Base-by-base conservation (phyloP, 495 filamentous ascomycete genomes). In the Oleoguttula mirabilis region DNA sequence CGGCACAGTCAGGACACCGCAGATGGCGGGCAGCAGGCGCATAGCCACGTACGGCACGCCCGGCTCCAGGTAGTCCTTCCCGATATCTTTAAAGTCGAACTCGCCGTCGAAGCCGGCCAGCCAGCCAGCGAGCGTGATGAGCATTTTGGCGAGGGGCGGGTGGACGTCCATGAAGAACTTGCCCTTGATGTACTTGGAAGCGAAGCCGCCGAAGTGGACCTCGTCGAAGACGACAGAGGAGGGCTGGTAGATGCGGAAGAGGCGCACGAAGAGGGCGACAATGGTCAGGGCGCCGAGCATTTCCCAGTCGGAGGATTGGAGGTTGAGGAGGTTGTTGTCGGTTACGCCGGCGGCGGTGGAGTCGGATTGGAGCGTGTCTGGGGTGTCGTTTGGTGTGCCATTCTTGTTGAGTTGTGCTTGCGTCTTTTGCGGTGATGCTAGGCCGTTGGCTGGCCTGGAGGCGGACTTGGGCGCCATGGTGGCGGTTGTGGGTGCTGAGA, bases 71-170 rank as follows among this genome's bases (percentile, higher is more conserved):
- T 98, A 98, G 57, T 98, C 90, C 66, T 95, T 95, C 55, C 90
- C 90, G 68, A 98, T 98, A 52, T 98, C 92, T 68, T 98, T 98
- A 70, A 98, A 98, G 59, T 98, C 90, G 47, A 98, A 98, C 33
- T 83, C 71, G 36, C 90, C 90, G 61, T 95, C 73, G 57, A 95
- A 98, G 17, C 92, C 90, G 49, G 88, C 90, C 36, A 95, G 64
- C 80, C 82, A 98, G 37, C 90, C 90, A 48, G 88, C 87, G 31
- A 98, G 76, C 31, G 90, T 94, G 47, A 98, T 82, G 51, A 98
- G 76, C 46, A 98, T 67, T 65, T 98, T 98, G 36, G 90, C 90
- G 7, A 98, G 73, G n/a, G 90, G 90, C 12, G 90, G 90, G 55
- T 98, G 90, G 3, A 98, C 90, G 57, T 98, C 90, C 90, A 98